Evolutionary conservation across 768 basidiomycete species (phyloP).

Genomic region (Podaxis carcinomalis): DNA sequence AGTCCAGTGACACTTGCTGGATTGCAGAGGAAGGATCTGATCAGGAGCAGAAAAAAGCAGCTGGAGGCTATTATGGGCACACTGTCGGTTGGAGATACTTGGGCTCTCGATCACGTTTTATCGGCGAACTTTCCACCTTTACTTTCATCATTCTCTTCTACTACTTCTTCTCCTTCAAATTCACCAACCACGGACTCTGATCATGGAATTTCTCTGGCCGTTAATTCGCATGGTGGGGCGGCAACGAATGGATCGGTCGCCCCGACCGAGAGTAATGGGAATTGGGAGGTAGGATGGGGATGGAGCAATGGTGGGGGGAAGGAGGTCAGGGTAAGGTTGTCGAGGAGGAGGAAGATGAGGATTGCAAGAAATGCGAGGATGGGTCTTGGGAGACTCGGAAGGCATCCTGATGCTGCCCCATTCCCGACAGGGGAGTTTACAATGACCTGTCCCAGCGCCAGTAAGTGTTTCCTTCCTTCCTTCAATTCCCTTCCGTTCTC

Average conservation of each 20-base stretch:
- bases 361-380: constrained; percentile 42
- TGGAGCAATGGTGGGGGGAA: constrained; percentile 10
- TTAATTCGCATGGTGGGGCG: not conserved
- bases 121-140: constrained; percentile 35
- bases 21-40: constrained; percentile 70
- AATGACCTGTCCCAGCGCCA: constrained; percentile 58
- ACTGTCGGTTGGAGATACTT: constrained; percentile 59
- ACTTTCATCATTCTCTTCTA: constrained; percentile 20
- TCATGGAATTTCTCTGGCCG: not conserved
- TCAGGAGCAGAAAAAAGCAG: constrained; percentile 66
- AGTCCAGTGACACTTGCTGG: constrained; percentile 62
- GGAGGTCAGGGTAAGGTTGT: constrained; percentile 43
- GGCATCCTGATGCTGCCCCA: constrained; percentile 39
- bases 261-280: constrained; percentile 2
- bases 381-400: constrained; percentile 25
- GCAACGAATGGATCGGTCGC: not conserved
- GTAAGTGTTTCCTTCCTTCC: constrained; percentile 49
- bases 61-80: constrained; percentile 67
- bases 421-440: constrained; percentile 54
- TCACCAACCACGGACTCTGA: constrained; percentile 6
- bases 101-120: constrained; percentile 77
- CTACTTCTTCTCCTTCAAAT: constrained; percentile 17
- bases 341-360: constrained; percentile 50
- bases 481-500: constrained; percentile 10
- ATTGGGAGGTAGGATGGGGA: constrained; percentile 12